Percentiles rank a stretch among this genome's conserved stretches.
phyloP scores from a whole-genome alignment of 2,329 filamentous ascomycete species.

The Tolypocladium ophioglossoides region DNA sequence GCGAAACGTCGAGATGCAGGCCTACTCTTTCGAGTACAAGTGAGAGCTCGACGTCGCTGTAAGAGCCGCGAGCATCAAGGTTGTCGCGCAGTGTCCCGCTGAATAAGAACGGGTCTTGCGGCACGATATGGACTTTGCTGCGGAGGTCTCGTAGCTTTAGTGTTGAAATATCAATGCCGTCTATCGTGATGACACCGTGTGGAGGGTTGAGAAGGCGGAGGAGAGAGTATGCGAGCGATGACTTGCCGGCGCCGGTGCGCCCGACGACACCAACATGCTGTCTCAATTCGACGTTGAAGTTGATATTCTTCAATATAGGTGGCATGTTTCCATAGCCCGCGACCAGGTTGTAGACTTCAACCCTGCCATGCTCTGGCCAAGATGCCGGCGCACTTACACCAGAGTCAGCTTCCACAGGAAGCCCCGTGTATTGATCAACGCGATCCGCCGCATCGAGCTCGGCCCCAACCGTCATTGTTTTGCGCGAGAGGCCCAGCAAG shows the following conservation, averaged over 20 bases:
- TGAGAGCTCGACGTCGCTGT: background rate
- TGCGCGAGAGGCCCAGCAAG: background rate
- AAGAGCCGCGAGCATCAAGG: slow-evolving; percentile 43
- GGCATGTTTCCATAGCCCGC: background rate
- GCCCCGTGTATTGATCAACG: background rate
- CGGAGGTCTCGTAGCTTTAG: slow-evolving; percentile 76
- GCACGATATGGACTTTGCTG: slow-evolving; percentile 78
- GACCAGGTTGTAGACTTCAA: background rate
- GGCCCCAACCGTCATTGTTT: background rate
- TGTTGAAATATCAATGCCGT: slow-evolving; percentile 32
- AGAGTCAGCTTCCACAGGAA: background rate
- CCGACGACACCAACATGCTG: slow-evolving; percentile 93
- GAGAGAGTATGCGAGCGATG: slow-evolving; percentile 28
- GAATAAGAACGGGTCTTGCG: slow-evolving; percentile 86
- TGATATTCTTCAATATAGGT: background rate
- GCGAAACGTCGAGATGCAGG: background rate
- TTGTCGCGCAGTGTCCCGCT: slow-evolving; percentile 82
- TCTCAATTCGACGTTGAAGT: background rate
- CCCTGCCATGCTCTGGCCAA: background rate
- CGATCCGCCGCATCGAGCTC: background rate
- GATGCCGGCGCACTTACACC: background rate
- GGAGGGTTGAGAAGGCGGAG: slow-evolving; percentile 52
- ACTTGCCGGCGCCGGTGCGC: slow-evolving; percentile 85
- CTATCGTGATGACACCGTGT: background rate
- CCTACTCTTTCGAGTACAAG: background rate